These are phyloP conservation scores for Phytopythium kandeliae DNA, from an alignment of 352 stramenopile species.

Conservation along the genomic window DNA sequence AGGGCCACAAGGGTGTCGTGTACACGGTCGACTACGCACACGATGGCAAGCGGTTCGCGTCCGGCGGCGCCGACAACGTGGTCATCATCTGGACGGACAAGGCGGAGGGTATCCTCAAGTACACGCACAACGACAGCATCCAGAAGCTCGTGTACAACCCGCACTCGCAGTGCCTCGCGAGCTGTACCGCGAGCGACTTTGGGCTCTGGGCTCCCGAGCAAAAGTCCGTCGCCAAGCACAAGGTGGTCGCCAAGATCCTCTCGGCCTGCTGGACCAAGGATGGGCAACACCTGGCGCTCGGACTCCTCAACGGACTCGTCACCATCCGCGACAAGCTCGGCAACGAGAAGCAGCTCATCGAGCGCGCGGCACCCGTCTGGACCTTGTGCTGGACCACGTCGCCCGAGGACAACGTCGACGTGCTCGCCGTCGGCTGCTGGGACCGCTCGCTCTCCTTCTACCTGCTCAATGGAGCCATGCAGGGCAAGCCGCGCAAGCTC, in stretches of 20 bases:
- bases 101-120: constrained; percentile 94
- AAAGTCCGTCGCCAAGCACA: constrained; percentile 93
- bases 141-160: constrained; percentile 92
- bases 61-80: constrained; percentile 90
- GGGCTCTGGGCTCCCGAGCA: constrained; percentile 92
- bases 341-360: constrained; percentile 89
- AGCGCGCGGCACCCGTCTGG: constrained; percentile 84
- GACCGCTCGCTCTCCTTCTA: constrained; percentile 93
- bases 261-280: constrained; percentile 90
- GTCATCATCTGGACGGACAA: constrained; percentile 97
- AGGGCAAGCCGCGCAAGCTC: constrained; percentile 86
- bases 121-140: constrained; percentile 93
- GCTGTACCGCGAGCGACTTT: constrained; percentile 93
- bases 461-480: constrained; percentile 71
- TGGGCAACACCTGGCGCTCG: constrained; percentile 88
- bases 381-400: constrained; percentile 81
- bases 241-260: constrained; percentile 92
- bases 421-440: constrained; percentile 92
- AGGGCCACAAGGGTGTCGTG: constrained; percentile 88
- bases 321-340: constrained; percentile 90
- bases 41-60: constrained; percentile 91
- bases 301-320: constrained; percentile 89
- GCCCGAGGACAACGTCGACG: constrained; percentile 74
- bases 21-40: constrained; percentile 90
- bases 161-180: constrained; percentile 88